Base-by-base conservation (phyloP, 768 basidiomycete species). In the Punctularia strigosozonata region DNA sequence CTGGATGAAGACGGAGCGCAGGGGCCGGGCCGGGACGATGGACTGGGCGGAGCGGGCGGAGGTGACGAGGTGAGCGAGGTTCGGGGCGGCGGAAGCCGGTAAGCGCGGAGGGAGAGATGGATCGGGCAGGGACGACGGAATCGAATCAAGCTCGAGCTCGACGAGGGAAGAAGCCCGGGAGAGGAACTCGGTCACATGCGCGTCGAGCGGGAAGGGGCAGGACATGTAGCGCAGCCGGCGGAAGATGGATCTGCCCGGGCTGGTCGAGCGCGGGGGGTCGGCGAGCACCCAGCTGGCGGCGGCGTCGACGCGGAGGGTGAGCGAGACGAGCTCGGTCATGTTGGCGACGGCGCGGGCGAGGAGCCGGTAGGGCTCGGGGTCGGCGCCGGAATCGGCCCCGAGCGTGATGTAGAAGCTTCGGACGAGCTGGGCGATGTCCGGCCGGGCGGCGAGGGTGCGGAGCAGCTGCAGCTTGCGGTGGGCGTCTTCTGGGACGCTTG, bases 1-100 rank as follows among this genome's bases (percentile, higher is more conserved):
- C 42, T 66, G 69, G 40, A 86, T 66, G 53, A 76, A 71, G 36
- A 86, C 65, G 50, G 66, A 68, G 43, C 71, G 60, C 26, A 85
- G 65, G 7, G 83, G 80, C 17, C 82, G 72, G 13, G 76, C 73
- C 31, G 78, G 79, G 3, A 80, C 66, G 48, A 85, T 58, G 19
- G 60, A 55, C 37, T 63, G 58, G 18, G 81, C 77, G 17, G 66
- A 66, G 36, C 66, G 58, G 23, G 71, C 61, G 15, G 81, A 73
- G 17, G 80, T 83, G 37, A 69, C 67, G 53, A 84, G 77, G 31
- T 75, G 71, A 36, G 60, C 56, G 40, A 86, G 62, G 37, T 45
- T 59, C 31, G 61, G 56, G 48, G 68, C 50, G 62, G 62, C 54
- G 4, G 63, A 43, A 39, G 44, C 42, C 31, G 57, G 49, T 42